These are phyloP conservation scores for Punica granatum DNA, from an alignment of 345 rosid genomes.

Conservation along the genomic window DNA sequence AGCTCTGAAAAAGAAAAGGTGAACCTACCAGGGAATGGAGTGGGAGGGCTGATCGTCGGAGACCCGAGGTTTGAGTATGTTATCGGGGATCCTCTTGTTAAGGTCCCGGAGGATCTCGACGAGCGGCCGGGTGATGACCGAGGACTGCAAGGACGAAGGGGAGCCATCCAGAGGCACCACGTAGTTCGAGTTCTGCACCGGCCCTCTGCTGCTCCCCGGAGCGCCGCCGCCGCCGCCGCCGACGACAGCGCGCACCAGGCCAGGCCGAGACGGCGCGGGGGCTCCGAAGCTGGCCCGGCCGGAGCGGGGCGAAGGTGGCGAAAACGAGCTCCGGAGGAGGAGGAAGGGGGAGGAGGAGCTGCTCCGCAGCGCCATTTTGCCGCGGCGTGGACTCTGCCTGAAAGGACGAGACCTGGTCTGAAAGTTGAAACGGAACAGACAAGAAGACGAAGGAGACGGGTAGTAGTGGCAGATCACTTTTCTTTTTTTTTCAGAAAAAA, in stretches of 20 bases:
- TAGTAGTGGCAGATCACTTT: not conserved
- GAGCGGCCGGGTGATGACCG: constrained; percentile 82
- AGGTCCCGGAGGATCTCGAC: constrained; percentile 96
- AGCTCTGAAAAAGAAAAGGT: not conserved
- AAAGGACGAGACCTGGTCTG: not conserved
- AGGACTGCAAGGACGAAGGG: constrained; percentile 44
- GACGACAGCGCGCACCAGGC: constrained; percentile 17
- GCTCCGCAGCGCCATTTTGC: constrained; percentile 12
- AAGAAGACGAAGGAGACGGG: not conserved
- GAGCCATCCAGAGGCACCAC: constrained; percentile 82
- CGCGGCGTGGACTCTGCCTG: not conserved
- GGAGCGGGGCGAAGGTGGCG: not conserved
- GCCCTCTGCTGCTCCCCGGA: constrained; percentile 18
- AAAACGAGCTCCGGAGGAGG: not conserved
- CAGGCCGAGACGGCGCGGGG: not conserved
- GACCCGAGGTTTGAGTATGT: constrained; percentile 40
- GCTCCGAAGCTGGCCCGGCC: constrained; percentile 3
- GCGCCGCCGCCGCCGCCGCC: constrained; percentile 17
- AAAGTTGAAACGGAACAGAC: not conserved
- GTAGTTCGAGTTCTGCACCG: constrained; percentile 76
- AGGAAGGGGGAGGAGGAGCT: not conserved
- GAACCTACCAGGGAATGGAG: constrained; percentile 59
- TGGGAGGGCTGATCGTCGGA: constrained; percentile 18
- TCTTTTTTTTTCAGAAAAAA: not conserved
- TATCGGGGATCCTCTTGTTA: constrained; percentile 86